These are phyloP conservation scores for Macadamia tetraphylla DNA, from an alignment of 164 flowering plant species.

Conservation along the genomic window DNA sequence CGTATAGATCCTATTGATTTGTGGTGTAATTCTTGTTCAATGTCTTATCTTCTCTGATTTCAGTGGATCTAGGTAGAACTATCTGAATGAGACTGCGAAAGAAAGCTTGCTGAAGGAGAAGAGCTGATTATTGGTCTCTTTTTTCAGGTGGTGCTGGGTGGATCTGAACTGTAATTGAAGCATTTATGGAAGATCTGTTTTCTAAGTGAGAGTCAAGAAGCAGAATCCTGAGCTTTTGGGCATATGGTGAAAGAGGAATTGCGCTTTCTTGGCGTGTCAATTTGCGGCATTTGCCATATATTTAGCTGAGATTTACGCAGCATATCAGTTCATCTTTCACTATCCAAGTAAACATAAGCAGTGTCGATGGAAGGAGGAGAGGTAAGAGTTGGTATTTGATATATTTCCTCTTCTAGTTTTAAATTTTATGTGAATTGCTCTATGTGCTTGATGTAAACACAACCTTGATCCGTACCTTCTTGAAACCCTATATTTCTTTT, in stretches of 20 bases:
- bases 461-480: no score
- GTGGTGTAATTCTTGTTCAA: background rate
- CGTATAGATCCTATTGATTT: background rate
- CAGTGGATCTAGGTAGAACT: background rate
- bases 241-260: background rate
- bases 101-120: background rate
- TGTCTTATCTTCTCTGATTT: background rate
- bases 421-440: background rate
- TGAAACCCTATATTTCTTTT: background rate
- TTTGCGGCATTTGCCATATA: background rate
- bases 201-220: background rate
- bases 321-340: background rate
- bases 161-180: background rate
- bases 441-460: background rate
- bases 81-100: background rate
- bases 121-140: background rate
- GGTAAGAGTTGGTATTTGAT: conserved; percentile 15
- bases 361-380: conserved; percentile 23
- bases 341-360: background rate
- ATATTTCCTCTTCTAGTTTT: background rate
- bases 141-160: background rate
- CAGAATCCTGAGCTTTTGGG: background rate
- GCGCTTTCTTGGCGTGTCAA: background rate
- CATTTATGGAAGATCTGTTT: background rate
- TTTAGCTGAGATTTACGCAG: background rate